Evolutionary conservation across 306 rosid genomes (phyloP).

Genomic region (Acacia confusa): DNA sequence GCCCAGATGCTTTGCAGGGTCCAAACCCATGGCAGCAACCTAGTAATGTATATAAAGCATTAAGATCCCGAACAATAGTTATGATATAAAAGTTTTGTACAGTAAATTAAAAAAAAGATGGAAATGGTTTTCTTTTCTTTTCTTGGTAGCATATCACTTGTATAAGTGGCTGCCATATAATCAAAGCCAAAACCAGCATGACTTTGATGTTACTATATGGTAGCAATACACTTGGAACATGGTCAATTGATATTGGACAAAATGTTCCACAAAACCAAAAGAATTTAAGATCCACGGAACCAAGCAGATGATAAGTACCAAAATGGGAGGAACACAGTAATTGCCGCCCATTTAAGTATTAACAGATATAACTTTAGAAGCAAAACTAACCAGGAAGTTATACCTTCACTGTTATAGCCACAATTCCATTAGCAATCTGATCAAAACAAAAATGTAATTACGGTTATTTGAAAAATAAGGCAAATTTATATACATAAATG

Average conservation of each 20-base stretch:
- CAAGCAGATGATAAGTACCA: background rate
- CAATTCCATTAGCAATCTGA: constrained; percentile 79
- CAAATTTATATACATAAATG: constrained; percentile 1
- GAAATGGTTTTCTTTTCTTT: constrained; percentile 26
- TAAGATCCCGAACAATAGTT: constrained; percentile 27
- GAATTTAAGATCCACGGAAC: constrained; percentile 2
- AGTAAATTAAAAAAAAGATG: constrained; percentile 14
- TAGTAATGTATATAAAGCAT: constrained; percentile 43
- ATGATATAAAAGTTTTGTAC: constrained; percentile 28
- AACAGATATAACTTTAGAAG: background rate
- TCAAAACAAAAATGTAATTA: constrained; percentile 36
- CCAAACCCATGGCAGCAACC: constrained; percentile 98
- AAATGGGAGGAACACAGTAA: constrained; percentile 16
- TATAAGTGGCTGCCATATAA: constrained; percentile 13
- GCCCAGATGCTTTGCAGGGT: constrained; percentile 92
- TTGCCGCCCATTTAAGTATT: constrained; percentile 18
- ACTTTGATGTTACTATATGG: constrained; percentile 17
- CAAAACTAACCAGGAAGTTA: constrained; percentile 20
- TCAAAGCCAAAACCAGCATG: constrained; percentile 19
- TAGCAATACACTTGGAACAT: constrained; percentile 24
- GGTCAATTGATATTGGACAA: constrained; percentile 22
- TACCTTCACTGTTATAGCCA: constrained; percentile 94
- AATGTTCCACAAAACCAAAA: constrained; percentile 21
- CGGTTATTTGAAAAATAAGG: constrained; percentile 13
- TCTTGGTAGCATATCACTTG: constrained; percentile 6